phyloP scores from a whole-genome alignment of 2,329 filamentous ascomycete species.

The Diplocarpon mali region DNA sequence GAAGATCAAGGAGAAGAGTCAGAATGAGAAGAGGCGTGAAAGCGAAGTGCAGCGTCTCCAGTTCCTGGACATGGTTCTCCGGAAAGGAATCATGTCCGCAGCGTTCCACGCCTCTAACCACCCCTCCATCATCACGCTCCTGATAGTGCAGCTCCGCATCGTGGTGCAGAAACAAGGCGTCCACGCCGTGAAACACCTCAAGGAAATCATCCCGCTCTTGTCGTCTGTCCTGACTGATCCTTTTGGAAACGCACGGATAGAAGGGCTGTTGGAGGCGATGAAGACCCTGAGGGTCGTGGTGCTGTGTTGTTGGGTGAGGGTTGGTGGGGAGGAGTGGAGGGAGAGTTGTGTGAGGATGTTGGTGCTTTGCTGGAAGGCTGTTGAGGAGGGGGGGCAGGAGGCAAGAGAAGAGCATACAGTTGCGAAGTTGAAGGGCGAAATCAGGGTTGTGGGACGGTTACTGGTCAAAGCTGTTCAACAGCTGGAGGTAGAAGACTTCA shows the following conservation, averaged over 20 bases:
- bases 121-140: conserved; percentile 41
- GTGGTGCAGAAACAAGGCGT: conserved; percentile 49
- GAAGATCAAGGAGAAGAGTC: not conserved
- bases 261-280: conserved; percentile 39
- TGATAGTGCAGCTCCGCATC: conserved; percentile 39
- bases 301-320: conserved; percentile 56
- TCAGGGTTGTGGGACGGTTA: conserved; percentile 15
- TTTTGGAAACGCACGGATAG: conserved; percentile 32
- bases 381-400: conserved; percentile 28
- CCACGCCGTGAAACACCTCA: conserved; percentile 54
- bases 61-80: conserved; percentile 43
- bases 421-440: conserved; percentile 13
- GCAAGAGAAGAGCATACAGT: conserved; percentile 4
- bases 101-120: conserved; percentile 49
- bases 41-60: conserved; percentile 15
- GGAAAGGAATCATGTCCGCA: conserved; percentile 43
- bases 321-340: conserved; percentile 30
- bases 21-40: conserved; percentile 8
- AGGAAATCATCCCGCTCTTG: conserved; percentile 57
- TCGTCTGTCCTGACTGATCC: conserved; percentile 56
- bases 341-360: conserved; percentile 7
- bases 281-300: conserved; percentile 47
- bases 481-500: not conserved
- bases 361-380: conserved; percentile 23
- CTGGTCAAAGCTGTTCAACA: conserved; percentile 16